Evolutionary conservation across 2,329 filamentous ascomycete genomes (phyloP), one percentile per base, ranked within the genome.

Genomic region (Malbranchea zuffiana): DNA sequence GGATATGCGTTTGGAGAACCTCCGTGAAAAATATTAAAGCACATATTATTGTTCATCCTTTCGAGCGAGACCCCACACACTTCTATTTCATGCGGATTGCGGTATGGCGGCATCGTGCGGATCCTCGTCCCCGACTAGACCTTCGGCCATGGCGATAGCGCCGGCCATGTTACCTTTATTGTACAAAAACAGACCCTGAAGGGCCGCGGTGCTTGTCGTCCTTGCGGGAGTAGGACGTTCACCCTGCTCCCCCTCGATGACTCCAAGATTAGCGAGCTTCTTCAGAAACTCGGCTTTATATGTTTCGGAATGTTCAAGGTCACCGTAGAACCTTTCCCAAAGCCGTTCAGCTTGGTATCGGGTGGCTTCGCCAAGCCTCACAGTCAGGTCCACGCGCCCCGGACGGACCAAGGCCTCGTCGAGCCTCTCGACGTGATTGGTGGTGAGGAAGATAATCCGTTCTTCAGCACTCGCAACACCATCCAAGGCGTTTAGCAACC

Each of bases 381-480:
- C 74, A 47, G 84, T 90, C 80, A 96, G 82, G 59, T 98, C 90
- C 1, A 98, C 86, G 32, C 90, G 74, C 1, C 90, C 90, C 0
- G 90, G 90, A 16, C 90, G 73, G 32, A 96, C 84, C 27, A 98
- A 63, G 3, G 90, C 90, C 43, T 85, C 80, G 52, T 95, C 86
- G 1, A 96, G 71, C 26, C 84, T 74, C 47, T 95, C 86, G 24
- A 94, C 77, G 53, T 95, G 85, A 53, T 98, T 98, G 13, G 88
- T 93, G 2, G 90, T 98, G 44, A 93, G 68, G 59, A 98, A 94
- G 1, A 92, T 78, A 44, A 98, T 82, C 36, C 90, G 75, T 64
- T 96, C 88, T 56, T 96, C 90, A 8, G 86, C 84, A 35, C 87
- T 92, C 5, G 86, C 86, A n/a, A 96, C 77, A 1, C 90, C 90